These are phyloP conservation scores for Aspergillus ustus DNA, from an alignment of 2,329 filamentous ascomycete species.

Conservation along the genomic window DNA sequence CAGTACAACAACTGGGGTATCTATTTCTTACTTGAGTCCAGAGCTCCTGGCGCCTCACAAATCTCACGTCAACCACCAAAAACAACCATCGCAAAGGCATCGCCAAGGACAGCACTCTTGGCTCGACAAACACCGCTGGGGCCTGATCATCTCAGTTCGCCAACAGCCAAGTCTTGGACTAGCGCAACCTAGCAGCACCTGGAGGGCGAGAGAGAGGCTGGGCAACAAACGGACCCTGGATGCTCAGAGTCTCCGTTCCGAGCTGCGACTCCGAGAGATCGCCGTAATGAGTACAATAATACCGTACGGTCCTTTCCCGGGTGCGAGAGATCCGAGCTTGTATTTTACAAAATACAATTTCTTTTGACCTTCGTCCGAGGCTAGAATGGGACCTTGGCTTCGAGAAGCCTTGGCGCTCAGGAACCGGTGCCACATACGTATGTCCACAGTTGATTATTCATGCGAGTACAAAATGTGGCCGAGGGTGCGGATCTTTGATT, in stretches of 20 bases:
- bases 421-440: background rate
- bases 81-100: background rate
- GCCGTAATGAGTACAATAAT: background rate
- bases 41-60: background rate
- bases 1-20: background rate
- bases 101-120: background rate
- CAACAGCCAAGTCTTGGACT: background rate
- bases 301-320: background rate
- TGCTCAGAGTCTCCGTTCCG: conserved; percentile 3
- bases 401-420: conserved; percentile 23
- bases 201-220: background rate
- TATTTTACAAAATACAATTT: background rate
- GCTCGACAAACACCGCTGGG: background rate
- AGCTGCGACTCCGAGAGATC: background rate
- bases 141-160: background rate
- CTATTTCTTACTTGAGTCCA: background rate
- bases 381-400: conserved; percentile 21
- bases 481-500: background rate
- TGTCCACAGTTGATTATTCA: background rate
- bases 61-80: background rate
- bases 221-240: background rate
- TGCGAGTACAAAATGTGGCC: background rate
- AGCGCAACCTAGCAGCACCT: background rate
- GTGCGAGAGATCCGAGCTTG: background rate
- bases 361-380: background rate